Evolutionary conservation across 2,329 filamentous ascomycete species (phyloP), one percentile per base, ranked within the genome.

Genomic region (Fusarium bactridioides): DNA sequence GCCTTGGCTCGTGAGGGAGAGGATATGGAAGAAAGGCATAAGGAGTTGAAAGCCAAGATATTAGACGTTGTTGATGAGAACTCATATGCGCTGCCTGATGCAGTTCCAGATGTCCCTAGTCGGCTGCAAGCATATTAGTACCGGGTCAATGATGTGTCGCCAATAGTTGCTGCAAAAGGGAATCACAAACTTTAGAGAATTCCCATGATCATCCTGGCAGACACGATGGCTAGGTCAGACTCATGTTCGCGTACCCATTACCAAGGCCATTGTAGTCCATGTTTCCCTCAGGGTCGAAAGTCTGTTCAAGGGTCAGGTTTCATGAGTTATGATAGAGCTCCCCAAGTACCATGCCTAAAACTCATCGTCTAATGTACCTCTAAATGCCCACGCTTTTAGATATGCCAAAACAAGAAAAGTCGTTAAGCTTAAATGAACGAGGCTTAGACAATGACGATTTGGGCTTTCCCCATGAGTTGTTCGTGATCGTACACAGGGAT

Each of bases 71-170:
- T 19, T 10, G 29, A 48, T 9, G n/a, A 35, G 5, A 12, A 0
- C 7, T 25, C 19, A 11, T 35, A 47, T 48, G 15, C 10, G 15
- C 2, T 25, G 10, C 38, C 29, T 6, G 40, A 57, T 27, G 16
- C 19, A 18, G 33, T 27, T 3, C 33, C 23, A 16, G 29, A 55
- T 29, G 51, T 47, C 4, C 40, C 54, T n/a, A 9, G n/a, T 25
- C 48, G 38, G 54, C 7, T 56, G 29, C 27, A 37, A 19, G 6
- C 16, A 21, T 35, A 35, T 19, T 25, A 35, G n/a, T 10, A 7
- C 3, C 12, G 5, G 18, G 10, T 10, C 4, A 27, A 33, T 33
- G 15, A 1, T 1, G 8, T 33, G 8, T 16, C 31, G 2, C 31
- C 31, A 3, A 8, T 16, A 33, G 7, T 1, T n/a, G 15, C 21